A percentile compares a stretch with the other conserved stretches of the same genome.
These are phyloP conservation scores for Macrocystidia cucumis DNA, from an alignment of 1,284 basidiomycete genomes.

Conservation along the genomic window DNA sequence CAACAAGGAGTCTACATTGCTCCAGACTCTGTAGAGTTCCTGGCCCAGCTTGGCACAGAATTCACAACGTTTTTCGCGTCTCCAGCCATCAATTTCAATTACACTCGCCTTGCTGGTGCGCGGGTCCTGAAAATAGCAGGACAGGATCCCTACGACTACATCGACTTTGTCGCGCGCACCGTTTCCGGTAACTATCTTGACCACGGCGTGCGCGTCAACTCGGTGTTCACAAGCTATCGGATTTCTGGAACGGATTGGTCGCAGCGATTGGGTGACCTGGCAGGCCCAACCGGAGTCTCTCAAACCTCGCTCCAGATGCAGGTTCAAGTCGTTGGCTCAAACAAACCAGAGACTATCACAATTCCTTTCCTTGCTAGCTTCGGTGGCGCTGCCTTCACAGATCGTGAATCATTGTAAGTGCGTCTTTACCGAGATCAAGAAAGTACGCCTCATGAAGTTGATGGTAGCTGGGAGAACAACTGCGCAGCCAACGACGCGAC, in stretches of 20 bases:
- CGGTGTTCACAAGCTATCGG: constrained; percentile 53
- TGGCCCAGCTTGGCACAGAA: constrained; percentile 33
- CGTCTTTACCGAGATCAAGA: background rate
- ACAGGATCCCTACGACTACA: constrained; percentile 45
- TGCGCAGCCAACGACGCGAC: constrained; percentile 46
- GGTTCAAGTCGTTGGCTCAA: constrained; percentile 39
- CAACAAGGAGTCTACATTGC: constrained; percentile 50
- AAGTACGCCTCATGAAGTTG: constrained; percentile 1
- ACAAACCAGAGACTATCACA: constrained; percentile 36
- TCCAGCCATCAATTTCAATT: constrained; percentile 50
- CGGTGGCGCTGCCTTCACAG: constrained; percentile 40
- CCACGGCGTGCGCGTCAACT: constrained; percentile 56
- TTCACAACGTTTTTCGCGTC: constrained; percentile 43
- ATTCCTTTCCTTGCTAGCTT: constrained; percentile 48
- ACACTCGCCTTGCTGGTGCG: constrained; percentile 52
- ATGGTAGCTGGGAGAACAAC: constrained; percentile 48
- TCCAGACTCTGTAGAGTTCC: constrained; percentile 45
- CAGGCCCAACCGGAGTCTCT: constrained; percentile 42
- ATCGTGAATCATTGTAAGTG: constrained; percentile 44
- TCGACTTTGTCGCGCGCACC: constrained; percentile 47
- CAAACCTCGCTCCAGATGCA: constrained; percentile 37
- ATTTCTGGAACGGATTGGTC: constrained; percentile 38
- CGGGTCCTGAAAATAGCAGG: constrained; percentile 49
- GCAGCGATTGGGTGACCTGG: constrained; percentile 53
- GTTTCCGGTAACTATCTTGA: constrained; percentile 58